Conservation (phyloP, 1,139 yeast species). For the Pichia sp. region DNA sequence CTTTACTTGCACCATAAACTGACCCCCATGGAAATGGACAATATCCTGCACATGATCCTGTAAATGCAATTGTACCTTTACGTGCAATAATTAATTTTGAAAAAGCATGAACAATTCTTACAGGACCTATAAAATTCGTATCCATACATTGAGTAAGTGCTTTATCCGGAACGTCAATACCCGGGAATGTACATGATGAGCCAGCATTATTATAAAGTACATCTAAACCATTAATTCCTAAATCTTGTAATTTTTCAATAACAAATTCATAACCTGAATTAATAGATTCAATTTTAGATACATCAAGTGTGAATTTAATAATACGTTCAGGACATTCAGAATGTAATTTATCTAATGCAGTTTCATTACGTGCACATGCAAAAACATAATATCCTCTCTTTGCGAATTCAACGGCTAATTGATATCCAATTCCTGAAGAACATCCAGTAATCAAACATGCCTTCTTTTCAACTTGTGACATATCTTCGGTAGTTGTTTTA, state of each 20-base stretch:
- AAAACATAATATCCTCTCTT: slow-evolving; percentile 57
- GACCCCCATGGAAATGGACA: slow-evolving; percentile 68
- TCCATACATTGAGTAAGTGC: slow-evolving; percentile 49
- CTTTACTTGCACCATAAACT: slow-evolving; percentile 65
- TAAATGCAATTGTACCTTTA: slow-evolving; percentile 66
- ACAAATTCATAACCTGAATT: slow-evolving; percentile 39
- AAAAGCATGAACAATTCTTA: slow-evolving; percentile 58
- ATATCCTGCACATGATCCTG: slow-evolving; percentile 67
- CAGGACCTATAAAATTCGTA: slow-evolving; percentile 67
- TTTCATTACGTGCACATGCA: slow-evolving; percentile 69
- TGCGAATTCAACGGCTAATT: slow-evolving; percentile 60
- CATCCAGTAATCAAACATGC: slow-evolving; percentile 69
- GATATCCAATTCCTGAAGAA: slow-evolving; percentile 75
- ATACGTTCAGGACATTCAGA: slow-evolving; percentile 16
- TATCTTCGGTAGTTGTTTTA: no score
- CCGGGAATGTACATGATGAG: slow-evolving; percentile 65
- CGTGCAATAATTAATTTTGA: slow-evolving; percentile 54
- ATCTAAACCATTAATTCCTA: slow-evolving; percentile 40
- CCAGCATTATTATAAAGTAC: slow-evolving; percentile 67
- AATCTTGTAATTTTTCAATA: slow-evolving; percentile 33
- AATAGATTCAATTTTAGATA: slow-evolving; percentile 49
- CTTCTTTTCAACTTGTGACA: neutral
- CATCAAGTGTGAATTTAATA: slow-evolving; percentile 37
- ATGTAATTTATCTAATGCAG: slow-evolving; percentile 45
- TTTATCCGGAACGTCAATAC: slow-evolving; percentile 58